Percentiles rank a stretch among this genome's conserved stretches.
Evolutionary conservation across 176 grass and related monocot species (phyloP).

Genomic region (Oryza punctata): DNA sequence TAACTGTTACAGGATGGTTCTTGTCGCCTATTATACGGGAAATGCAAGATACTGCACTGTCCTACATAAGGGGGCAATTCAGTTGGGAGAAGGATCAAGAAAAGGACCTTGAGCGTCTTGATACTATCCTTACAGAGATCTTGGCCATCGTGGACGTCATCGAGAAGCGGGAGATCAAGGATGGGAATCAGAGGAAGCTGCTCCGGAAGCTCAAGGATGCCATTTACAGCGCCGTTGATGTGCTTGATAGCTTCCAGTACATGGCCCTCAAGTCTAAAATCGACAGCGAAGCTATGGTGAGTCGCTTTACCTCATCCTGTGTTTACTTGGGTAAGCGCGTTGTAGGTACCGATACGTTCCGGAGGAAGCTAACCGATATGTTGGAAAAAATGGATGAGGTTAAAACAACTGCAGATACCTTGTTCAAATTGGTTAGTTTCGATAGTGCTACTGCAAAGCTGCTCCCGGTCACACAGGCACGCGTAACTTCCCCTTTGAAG

Average conservation of each 20-base stretch:
- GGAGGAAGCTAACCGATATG: conserved; percentile 40
- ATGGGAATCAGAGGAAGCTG: conserved; percentile 46
- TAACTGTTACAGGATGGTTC: conserved; percentile 56
- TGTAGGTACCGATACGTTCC: conserved; percentile 15
- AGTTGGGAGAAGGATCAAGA: conserved; percentile 52
- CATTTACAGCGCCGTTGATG: conserved; percentile 60
- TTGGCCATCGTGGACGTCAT: conserved; percentile 40
- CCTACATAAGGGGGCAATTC: conserved; percentile 52
- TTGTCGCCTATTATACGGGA: conserved; percentile 60
- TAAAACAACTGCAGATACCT: conserved; percentile 50
- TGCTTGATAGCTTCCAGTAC: conserved; percentile 63
- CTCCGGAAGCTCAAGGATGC: conserved; percentile 59
- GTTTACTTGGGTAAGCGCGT: conserved; percentile 38
- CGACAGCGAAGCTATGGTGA: conserved; percentile 19
- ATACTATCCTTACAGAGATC: conserved; percentile 52
- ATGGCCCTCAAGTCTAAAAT: conserved; percentile 50
- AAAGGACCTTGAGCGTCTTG: conserved; percentile 51
- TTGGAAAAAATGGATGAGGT: conserved; percentile 52
- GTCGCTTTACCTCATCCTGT: conserved; percentile 23
- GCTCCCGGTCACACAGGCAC: conserved; percentile 22
- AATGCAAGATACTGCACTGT: conserved; percentile 46
- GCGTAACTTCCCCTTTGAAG: conserved; percentile 43
- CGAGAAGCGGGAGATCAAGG: conserved; percentile 52
- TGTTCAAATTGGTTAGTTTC: conserved; percentile 47
- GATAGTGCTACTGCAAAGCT: conserved; percentile 37